These are phyloP conservation scores for Schizochytrium sp. DNA, from an alignment of 108 stramenopile genomes.

Conservation along the genomic window DNA sequence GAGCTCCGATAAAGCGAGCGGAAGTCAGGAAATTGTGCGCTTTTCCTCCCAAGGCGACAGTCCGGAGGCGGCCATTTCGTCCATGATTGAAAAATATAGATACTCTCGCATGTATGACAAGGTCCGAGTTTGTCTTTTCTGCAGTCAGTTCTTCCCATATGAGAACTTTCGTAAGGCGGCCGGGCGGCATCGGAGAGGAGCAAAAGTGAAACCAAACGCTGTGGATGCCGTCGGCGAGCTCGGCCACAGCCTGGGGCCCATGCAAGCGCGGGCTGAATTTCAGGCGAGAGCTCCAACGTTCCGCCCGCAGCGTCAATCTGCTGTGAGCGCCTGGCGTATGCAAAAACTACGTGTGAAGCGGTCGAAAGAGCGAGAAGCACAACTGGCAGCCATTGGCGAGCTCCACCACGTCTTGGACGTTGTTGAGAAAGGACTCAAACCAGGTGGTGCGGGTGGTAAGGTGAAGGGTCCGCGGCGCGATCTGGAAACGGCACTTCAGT, in stretches of 20 bases:
- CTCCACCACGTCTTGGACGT: neutral
- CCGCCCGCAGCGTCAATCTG: neutral
- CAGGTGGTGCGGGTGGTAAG: no score
- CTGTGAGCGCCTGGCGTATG: neutral
- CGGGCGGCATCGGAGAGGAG: neutral
- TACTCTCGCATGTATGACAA: conserved; percentile 15
- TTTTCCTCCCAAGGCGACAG: no score
- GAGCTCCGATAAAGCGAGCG: no score
- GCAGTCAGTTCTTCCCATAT: neutral
- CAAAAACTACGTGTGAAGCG: neutral
- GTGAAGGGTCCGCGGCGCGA: no score
- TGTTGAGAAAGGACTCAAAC: no score
- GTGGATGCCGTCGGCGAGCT: no score
- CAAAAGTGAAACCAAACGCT: neutral
- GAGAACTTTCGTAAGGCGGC: neutral
- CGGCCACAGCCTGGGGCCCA: no score
- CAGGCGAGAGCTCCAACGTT: neutral
- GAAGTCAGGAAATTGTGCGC: no score
- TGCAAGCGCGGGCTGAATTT: no score
- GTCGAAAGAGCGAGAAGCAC: neutral
- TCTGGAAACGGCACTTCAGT: no score
- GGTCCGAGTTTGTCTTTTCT: neutral
- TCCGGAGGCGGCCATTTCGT: no score
- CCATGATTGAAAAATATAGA: neutral
- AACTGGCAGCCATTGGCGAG: neutral